phyloP scores from a whole-genome alignment of 768 basidiomycete genomes.

The Suillus cothurnatus region DNA sequence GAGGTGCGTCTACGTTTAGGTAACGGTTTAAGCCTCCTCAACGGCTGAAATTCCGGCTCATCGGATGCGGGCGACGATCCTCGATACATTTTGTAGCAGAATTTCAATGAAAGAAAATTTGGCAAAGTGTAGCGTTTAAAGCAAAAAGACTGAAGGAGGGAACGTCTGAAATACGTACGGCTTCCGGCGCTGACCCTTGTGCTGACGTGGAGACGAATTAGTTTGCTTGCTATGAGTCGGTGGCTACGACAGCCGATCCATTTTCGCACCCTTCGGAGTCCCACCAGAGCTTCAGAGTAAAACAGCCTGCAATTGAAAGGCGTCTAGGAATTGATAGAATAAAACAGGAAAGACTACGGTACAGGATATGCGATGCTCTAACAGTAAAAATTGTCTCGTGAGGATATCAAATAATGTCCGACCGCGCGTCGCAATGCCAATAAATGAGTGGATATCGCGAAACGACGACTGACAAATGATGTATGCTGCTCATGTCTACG shows the following conservation, averaged over 20 bases:
- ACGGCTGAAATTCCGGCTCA: constrained; percentile 60
- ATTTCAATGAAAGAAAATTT: constrained; percentile 13
- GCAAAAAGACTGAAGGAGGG: constrained; percentile 23
- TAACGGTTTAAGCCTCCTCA: constrained; percentile 73
- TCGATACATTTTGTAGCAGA: constrained; percentile 47
- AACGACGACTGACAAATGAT: constrained; percentile 49
- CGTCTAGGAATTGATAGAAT: constrained; percentile 23
- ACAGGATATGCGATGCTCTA: constrained; percentile 70
- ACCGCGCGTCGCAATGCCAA: constrained; percentile 50
- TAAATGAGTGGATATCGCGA: constrained; percentile 53
- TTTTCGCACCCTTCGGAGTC: constrained; percentile 12
- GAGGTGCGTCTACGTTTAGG: constrained; percentile 73
- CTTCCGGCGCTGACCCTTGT: constrained; percentile 12
- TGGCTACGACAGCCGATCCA: constrained; percentile 10
- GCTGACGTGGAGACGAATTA: constrained; percentile 31
- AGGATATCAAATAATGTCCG: constrained; percentile 46
- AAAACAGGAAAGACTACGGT: constrained; percentile 37
- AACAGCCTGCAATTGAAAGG: constrained; percentile 13
- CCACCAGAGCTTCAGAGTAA: constrained; percentile 1
- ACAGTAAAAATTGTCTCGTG: constrained; percentile 61
- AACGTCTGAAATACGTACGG: constrained; percentile 13
- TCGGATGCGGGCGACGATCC: constrained; percentile 64
- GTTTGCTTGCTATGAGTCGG: background rate
- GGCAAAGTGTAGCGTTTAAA: constrained; percentile 16
- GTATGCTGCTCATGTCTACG: constrained; percentile 49